These are phyloP conservation scores for Paramecium sonneborni DNA, from an alignment of 73 alveolate species.

Conservation along the genomic window DNA sequence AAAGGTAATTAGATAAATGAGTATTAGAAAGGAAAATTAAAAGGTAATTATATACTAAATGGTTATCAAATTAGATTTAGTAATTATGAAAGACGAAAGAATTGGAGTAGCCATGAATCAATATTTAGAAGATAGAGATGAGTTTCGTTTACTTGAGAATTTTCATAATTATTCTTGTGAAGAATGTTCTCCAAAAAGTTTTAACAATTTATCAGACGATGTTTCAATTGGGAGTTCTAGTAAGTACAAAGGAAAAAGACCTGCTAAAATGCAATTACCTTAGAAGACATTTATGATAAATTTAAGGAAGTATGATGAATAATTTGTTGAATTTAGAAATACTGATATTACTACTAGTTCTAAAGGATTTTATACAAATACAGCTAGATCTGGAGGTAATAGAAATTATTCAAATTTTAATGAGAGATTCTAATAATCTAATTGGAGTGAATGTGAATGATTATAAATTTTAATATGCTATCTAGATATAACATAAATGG, in stretches of 20 bases:
- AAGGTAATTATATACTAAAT: not conserved
- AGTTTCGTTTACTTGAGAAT: not conserved
- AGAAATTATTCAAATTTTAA: not conserved
- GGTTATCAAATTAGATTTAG: not conserved
- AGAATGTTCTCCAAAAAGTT: not conserved
- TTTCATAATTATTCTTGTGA: slow-evolving; percentile 8
- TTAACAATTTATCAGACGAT: not conserved
- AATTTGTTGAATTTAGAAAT: not conserved
- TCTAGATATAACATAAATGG: not conserved
- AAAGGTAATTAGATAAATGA: not conserved
- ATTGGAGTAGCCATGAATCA: slow-evolving; percentile 15
- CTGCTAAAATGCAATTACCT: not conserved
- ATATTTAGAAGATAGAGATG: not conserved
- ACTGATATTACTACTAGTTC: not conserved
- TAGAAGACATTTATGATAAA: not conserved
- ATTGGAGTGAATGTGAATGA: not conserved
- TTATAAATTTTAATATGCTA: not conserved
- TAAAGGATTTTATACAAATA: not conserved
- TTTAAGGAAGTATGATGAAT: slow-evolving; percentile 9
- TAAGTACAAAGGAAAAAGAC: slow-evolving; percentile 18
- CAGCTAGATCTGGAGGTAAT: not conserved
- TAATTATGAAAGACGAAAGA: not conserved
- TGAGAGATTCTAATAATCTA: not conserved
- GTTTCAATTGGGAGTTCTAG: not conserved
- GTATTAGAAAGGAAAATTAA: not conserved